Conservation (phyloP, 129 eudicot genomes). For the Flaveria ramosissima region DNA sequence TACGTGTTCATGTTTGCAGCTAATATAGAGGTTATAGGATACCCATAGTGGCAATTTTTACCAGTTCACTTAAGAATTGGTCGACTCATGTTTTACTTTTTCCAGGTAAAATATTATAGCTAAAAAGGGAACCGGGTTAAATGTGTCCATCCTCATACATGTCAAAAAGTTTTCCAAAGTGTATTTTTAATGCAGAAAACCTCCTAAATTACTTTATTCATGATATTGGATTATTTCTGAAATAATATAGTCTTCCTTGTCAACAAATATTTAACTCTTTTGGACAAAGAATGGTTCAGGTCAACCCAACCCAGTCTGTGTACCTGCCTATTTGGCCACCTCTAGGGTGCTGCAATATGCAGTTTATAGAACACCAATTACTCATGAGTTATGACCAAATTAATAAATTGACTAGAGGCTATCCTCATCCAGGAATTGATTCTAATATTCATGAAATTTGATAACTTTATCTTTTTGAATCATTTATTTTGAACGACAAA, state of each 20-base stretch:
- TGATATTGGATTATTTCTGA: neutral
- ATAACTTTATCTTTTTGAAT: too few species aligned
- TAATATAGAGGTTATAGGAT: neutral
- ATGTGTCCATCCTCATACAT: neutral
- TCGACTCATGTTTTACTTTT: neutral
- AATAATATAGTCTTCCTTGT: neutral
- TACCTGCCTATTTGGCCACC: neutral
- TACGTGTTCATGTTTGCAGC: neutral
- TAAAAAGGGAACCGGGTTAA: neutral
- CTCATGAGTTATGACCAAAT: neutral
- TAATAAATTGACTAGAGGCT: neutral
- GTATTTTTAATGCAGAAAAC: neutral
- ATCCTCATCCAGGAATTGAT: neutral
- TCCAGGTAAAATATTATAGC: neutral
- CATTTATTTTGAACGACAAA: too few species aligned
- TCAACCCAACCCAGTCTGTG: neutral
- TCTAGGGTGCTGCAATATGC: neutral
- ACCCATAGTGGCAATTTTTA: neutral
- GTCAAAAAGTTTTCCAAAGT: neutral
- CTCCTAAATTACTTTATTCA: neutral
- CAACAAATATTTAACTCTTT: neutral
- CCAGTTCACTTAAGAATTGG: neutral
- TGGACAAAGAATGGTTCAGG: neutral
- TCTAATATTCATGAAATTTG: too few species aligned
- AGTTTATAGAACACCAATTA: neutral